Conservation (phyloP, 2,329 filamentous ascomycete genomes). For the Aspergillus sp. region DNA sequence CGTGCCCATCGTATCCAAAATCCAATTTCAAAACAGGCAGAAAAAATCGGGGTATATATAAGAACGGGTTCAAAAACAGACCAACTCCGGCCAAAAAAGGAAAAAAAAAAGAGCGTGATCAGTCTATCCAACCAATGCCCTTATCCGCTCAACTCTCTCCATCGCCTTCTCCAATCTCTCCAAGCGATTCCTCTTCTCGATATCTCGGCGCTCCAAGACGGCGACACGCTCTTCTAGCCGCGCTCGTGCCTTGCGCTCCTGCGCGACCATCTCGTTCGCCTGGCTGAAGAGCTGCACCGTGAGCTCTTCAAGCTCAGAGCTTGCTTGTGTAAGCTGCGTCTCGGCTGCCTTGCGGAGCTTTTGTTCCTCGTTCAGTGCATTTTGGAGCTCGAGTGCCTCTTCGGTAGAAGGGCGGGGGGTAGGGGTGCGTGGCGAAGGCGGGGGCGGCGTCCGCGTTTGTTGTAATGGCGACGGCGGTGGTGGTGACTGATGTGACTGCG, state of each 20-base stretch:
- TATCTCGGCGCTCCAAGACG: conserved; percentile 46
- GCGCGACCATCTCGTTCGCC: conserved; percentile 67
- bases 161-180: conserved; percentile 58
- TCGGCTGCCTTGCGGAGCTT: conserved; percentile 58
- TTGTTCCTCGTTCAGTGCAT: conserved; percentile 56
- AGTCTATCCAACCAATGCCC: conserved; percentile 48
- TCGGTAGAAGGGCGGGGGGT: conserved; percentile 25
- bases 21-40: conserved; percentile 1
- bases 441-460: conserved; percentile 16
- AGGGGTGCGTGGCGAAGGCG: conserved; percentile 22
- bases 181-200: conserved; percentile 53
- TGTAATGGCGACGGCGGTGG: neutral
- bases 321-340: conserved; percentile 53
- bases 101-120: neutral
- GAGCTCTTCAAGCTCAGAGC: conserved; percentile 61
- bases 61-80: conserved; percentile 7
- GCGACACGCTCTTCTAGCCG: conserved; percentile 51
- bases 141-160: conserved; percentile 58
- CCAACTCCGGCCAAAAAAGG: neutral
- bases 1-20: neutral
- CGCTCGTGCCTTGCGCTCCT: conserved; percentile 59
- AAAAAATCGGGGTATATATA: conserved; percentile 7
- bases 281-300: conserved; percentile 61
- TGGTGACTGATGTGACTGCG: conserved; percentile 14
- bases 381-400: conserved; percentile 48